phyloP scores from a whole-genome alignment of 352 stramenopile genomes.

The Globisporangium middletonii region DNA sequence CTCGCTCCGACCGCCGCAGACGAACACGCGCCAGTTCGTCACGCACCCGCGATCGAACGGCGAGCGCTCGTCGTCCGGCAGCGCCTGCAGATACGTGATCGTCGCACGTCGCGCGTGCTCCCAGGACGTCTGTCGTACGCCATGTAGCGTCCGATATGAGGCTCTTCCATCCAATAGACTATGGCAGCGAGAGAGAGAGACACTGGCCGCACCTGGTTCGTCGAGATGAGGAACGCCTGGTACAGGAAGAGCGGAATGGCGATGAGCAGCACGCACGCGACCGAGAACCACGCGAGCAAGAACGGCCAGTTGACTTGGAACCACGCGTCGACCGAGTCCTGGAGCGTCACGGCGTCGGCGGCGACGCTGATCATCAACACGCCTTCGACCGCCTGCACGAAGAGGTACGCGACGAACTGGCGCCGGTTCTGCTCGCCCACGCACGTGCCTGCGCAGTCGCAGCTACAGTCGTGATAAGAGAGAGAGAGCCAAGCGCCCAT shows the following conservation, averaged over 20 bases:
- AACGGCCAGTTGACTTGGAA: slow-evolving; percentile 61
- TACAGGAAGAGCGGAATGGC: slow-evolving; percentile 58
- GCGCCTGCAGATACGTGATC: slow-evolving; percentile 70
- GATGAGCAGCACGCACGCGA: slow-evolving; percentile 55
- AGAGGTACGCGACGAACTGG: slow-evolving; percentile 59
- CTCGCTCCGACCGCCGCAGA: slow-evolving; percentile 24
- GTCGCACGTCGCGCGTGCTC: slow-evolving; percentile 55
- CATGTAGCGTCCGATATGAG: not conserved
- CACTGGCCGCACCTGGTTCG: slow-evolving; percentile 35
- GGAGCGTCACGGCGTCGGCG: slow-evolving; percentile 41
- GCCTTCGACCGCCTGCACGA: slow-evolving; percentile 48
- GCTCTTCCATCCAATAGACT: not conserved
- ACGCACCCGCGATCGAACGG: slow-evolving; percentile 58
- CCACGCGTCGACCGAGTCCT: slow-evolving; percentile 62
- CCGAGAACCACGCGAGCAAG: slow-evolving; percentile 54
- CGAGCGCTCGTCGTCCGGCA: slow-evolving; percentile 48
- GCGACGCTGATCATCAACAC: slow-evolving; percentile 43
- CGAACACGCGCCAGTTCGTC: slow-evolving; percentile 59
- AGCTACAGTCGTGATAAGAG: slow-evolving; percentile 26
- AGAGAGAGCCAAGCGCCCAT: not conserved
- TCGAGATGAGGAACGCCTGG: slow-evolving; percentile 61
- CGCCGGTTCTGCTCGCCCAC: slow-evolving; percentile 66
- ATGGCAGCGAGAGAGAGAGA: not conserved
- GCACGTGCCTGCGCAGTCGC: slow-evolving; percentile 72
- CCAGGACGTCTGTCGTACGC: slow-evolving; percentile 48